phyloP scores from a whole-genome alignment of 352 stramenopile genomes.

The Phytophthora cactorum region DNA sequence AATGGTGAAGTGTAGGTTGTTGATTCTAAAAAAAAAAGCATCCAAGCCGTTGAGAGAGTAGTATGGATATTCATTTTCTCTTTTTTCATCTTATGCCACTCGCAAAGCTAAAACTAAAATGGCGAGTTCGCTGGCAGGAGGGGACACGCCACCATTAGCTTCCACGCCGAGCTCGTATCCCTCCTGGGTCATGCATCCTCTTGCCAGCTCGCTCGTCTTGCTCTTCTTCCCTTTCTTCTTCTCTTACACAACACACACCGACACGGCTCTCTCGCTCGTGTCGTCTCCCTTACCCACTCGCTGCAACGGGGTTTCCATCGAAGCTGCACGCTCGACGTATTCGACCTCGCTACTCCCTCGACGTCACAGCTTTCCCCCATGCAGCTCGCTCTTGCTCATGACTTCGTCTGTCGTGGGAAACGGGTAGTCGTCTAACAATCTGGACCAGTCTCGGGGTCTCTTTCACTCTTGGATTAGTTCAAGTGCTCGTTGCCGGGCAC shows the following conservation, averaged over 20 bases:
- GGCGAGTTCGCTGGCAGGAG: constrained; percentile 25
- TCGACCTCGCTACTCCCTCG: constrained; percentile 12
- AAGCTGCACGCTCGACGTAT: constrained; percentile 22
- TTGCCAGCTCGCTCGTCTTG: constrained; percentile 30
- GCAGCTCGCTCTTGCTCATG: constrained; percentile 22
- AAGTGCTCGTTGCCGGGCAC: constrained; percentile 69
- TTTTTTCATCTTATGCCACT: constrained; percentile 41
- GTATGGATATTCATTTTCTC: constrained; percentile 39
- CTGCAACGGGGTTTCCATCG: constrained; percentile 27
- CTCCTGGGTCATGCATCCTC: constrained; percentile 5
- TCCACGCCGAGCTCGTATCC: background rate
- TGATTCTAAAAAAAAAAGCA: constrained; percentile 2
- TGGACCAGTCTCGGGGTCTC: constrained; percentile 6
- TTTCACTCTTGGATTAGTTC: constrained; percentile 47
- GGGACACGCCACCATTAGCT: background rate
- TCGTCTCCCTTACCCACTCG: constrained; percentile 28
- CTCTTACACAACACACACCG: constrained; percentile 47
- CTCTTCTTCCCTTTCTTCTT: constrained; percentile 32
- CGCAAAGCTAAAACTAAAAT: constrained; percentile 47
- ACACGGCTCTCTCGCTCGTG: constrained; percentile 48
- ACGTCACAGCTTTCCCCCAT: constrained; percentile 35
- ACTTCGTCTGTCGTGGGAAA: constrained; percentile 27
- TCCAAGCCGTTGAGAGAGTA: background rate
- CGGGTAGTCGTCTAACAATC: constrained; percentile 42
- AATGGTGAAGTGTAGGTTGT: too few relatives aligned